phyloP scores from a whole-genome alignment of 192 early-diverging fungal genomes.

The Coemansia sp. region DNA sequence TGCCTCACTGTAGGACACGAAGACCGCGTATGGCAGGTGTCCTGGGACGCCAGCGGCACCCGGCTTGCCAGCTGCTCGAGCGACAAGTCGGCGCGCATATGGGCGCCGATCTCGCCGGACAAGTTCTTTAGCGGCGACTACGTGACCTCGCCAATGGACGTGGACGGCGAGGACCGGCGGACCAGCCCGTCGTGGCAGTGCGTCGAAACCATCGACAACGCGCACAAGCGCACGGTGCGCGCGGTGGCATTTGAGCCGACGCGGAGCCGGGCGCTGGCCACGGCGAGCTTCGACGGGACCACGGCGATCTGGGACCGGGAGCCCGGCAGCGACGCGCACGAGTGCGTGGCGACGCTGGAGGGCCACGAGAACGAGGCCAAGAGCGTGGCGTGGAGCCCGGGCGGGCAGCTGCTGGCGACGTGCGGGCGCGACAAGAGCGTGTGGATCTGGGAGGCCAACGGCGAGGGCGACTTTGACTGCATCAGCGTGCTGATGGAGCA shows the following conservation, averaged over 20 bases:
- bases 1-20: conserved; percentile 75
- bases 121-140: conserved; percentile 9
- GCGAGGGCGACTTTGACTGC: conserved; percentile 94
- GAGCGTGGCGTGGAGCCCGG: conserved; percentile 79
- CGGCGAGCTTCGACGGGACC: conserved; percentile 89
- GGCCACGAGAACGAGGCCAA: conserved; percentile 99
- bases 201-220: conserved; percentile 70
- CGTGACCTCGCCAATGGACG: neutral
- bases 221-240: conserved; percentile 92
- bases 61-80: conserved; percentile 79
- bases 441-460: conserved; percentile 91
- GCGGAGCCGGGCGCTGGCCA: conserved; percentile 66
- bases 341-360: conserved; percentile 90
- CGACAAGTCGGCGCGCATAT: conserved; percentile 87
- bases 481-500: conserved; percentile 93
- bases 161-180: neutral
- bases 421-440: conserved; percentile 96
- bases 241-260: conserved; percentile 75
- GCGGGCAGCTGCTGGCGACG: conserved; percentile 82
- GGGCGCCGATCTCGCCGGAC: conserved; percentile 51
- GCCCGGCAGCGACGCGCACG: conserved; percentile 59
- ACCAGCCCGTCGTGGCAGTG: conserved; percentile 58
- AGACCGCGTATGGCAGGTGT: conserved; percentile 81
- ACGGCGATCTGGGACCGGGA: conserved; percentile 88
- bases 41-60: conserved; percentile 75